Percentiles rank a stretch among this genome's conserved stretches.
These are phyloP conservation scores for Diutina sp. DNA, from an alignment of 1,139 yeast species.

Conservation along the genomic window DNA sequence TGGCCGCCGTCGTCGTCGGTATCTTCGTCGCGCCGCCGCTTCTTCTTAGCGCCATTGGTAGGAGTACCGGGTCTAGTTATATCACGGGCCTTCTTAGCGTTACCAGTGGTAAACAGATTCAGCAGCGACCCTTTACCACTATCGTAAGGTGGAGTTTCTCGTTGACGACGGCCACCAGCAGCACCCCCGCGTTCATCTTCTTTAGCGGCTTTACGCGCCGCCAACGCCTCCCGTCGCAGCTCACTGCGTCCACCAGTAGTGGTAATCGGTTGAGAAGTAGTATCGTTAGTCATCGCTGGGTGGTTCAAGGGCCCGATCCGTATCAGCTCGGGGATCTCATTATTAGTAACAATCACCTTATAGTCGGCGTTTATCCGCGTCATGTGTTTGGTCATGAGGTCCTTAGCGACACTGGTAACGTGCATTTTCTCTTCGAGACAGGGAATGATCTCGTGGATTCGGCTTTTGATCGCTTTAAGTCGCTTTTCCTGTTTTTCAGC, in stretches of 20 bases:
- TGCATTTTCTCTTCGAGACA: constrained; percentile 96
- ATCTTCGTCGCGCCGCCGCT: constrained; percentile 3
- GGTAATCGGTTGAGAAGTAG: constrained; percentile 34
- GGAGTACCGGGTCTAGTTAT: neutral
- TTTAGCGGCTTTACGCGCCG: constrained; percentile 59
- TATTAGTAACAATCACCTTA: constrained; percentile 51
- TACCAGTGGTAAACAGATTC: neutral
- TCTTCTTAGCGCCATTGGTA: neutral
- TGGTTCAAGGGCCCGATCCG: constrained; percentile 70
- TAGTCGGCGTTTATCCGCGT: constrained; percentile 71
- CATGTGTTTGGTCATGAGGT: constrained; percentile 57
- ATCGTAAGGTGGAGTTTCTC: neutral
- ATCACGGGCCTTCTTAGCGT: constrained; percentile 8
- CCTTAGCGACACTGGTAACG: constrained; percentile 86
- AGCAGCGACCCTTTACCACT: neutral
- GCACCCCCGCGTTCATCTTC: constrained; percentile 26
- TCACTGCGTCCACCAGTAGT: constrained; percentile 38
- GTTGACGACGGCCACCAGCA: constrained; percentile 5
- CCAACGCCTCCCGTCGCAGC: constrained; percentile 82
- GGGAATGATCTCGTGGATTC: constrained; percentile 68
- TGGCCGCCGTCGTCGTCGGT: constrained; percentile 1
- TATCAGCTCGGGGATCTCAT: constrained; percentile 59
- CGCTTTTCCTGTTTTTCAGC: constrained; percentile 4
- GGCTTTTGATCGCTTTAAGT: constrained; percentile 25
- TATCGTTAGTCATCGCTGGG: constrained; percentile 69